These are phyloP conservation scores for Geosmithia flava DNA, from an alignment of 2,329 filamentous ascomycete genomes.

Conservation along the genomic window DNA sequence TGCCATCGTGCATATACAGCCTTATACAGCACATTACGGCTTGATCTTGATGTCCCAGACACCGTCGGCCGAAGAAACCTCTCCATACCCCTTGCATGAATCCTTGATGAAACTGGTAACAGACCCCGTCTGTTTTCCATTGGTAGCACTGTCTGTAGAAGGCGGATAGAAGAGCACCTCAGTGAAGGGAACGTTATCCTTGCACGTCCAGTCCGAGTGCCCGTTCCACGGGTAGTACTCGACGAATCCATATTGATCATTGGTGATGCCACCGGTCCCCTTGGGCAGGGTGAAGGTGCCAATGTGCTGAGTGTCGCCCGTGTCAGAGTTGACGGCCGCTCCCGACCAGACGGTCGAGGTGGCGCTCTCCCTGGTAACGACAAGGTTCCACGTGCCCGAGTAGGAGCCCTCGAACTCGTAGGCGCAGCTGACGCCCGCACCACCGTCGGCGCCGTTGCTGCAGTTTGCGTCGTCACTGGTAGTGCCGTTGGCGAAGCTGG, in stretches of 20 bases:
- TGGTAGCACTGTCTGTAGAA: too few relatives aligned
- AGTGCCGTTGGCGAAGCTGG: slow-evolving; percentile 7
- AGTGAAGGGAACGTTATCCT: too few relatives aligned
- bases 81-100: too few relatives aligned
- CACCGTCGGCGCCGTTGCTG: slow-evolving; percentile 11
- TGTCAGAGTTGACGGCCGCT: slow-evolving; percentile 6
- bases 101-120: too few relatives aligned
- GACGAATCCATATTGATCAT: slow-evolving; percentile 7
- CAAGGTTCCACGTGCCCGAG: slow-evolving; percentile 7
- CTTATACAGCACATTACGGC: too few relatives aligned
- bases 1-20: too few relatives aligned
- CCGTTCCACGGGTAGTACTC: slow-evolving; percentile 11
- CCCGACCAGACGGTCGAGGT: slow-evolving; percentile 10
- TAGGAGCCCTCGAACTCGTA: slow-evolving; percentile 7
- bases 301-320: slow-evolving; percentile 4
- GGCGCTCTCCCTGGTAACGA: slow-evolving; percentile 5
- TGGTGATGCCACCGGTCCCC: slow-evolving; percentile 5
- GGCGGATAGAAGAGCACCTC: too few relatives aligned
- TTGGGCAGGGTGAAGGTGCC: slow-evolving; percentile 9
- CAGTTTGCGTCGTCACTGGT: slow-evolving; percentile 8
- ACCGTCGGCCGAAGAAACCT: too few relatives aligned
- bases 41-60: too few relatives aligned
- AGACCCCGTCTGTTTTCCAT: too few relatives aligned
- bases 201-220: too few relatives aligned
- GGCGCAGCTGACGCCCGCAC: slow-evolving; percentile 11